Conservation (phyloP, 345 rosid species). For the Pugionium dolabratum region DNA sequence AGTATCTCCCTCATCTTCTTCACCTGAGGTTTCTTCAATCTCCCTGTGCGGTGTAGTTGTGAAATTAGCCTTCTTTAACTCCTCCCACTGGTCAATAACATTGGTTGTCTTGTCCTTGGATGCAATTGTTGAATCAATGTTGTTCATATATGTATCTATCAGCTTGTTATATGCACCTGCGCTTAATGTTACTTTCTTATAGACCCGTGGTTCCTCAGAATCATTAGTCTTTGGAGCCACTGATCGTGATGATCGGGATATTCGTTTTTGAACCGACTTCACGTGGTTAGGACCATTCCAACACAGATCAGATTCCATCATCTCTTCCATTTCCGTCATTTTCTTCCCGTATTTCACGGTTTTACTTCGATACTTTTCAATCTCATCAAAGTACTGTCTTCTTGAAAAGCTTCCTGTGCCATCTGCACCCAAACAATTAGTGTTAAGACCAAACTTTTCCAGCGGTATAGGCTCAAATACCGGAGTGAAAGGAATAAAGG, state of each 20-base stretch:
- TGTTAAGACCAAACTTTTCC: slow-evolving; percentile 43
- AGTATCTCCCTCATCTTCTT: slow-evolving; percentile 60
- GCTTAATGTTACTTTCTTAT: slow-evolving; percentile 55
- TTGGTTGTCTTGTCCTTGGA: slow-evolving; percentile 53
- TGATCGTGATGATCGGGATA: slow-evolving; percentile 17
- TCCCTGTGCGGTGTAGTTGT: slow-evolving; percentile 28
- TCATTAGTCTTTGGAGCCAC: slow-evolving; percentile 29
- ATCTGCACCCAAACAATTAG: slow-evolving; percentile 10
- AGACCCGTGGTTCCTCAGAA: slow-evolving; percentile 40
- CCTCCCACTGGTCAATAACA: slow-evolving; percentile 70
- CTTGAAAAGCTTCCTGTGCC: slow-evolving; percentile 9
- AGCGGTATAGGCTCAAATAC: slow-evolving; percentile 41
- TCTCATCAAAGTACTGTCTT: slow-evolving; percentile 34
- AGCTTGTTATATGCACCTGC: slow-evolving; percentile 74
- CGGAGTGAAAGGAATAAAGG: slow-evolving; percentile 54
- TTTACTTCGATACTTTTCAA: slow-evolving; percentile 38
- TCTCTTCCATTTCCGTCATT: slow-evolving; percentile 46
- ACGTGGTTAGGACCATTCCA: slow-evolving; percentile 46
- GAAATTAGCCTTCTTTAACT: slow-evolving; percentile 53
- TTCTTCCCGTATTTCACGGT: slow-evolving; percentile 31
- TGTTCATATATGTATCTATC: slow-evolving; percentile 73
- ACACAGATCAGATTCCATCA: slow-evolving; percentile 46
- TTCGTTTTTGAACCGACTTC: slow-evolving; percentile 26
- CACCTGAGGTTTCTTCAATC: slow-evolving; percentile 37
- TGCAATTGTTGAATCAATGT: slow-evolving; percentile 57